Base-by-base conservation (phyloP, 495 filamentous ascomycete genomes). In the Beverwykella pulmonaria region DNA sequence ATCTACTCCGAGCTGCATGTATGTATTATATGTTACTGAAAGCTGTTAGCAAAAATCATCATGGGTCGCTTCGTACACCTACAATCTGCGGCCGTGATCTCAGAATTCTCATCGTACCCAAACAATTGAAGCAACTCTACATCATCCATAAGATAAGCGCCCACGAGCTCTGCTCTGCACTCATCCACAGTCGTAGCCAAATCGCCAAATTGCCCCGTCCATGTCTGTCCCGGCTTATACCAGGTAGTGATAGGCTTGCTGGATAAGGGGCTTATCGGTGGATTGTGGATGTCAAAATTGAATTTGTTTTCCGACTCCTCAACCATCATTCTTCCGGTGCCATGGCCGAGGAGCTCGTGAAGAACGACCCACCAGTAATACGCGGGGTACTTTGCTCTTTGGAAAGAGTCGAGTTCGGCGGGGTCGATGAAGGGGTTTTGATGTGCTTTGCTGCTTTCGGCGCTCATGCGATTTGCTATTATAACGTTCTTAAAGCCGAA, bases 401-500 rank as follows among this genome's bases (percentile, higher is more conserved):
- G 72, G 62, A 79, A 82, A 8, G 47, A 59, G 46, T 73, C 60
- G 27, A 74, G 67, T 59, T 83, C 79, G 9, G 70, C 65, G 46
- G 34, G 32, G 29, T 77, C 63, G 19, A 83, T 68, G 63, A 79
- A 79, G 14, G 75, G 79, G 41, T 73, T 72, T 32, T 63, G 67
- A 17, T 71, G 70, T 26, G 70, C 71, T 30, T 71, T 72, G 48
- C 61, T 65, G 66, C 72, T 79, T 61, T 81, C 75, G 17, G 72
- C 75, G 12, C 65, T 70, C 75, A 81, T 78, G 41, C 78, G 78
- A 61, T 81, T 82, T 10, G 78, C 70, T 46, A 82, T 77, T 26
- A 81, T 79, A 52, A 83, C 74, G 61, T 82, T 83, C 61, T 83
- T 82, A 69, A 79, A 82, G 29, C 80, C 80, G 23, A 65, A 64